Base-by-base conservation (phyloP, 1,139 yeast species). In the Suhomyces ambrosiae region DNA sequence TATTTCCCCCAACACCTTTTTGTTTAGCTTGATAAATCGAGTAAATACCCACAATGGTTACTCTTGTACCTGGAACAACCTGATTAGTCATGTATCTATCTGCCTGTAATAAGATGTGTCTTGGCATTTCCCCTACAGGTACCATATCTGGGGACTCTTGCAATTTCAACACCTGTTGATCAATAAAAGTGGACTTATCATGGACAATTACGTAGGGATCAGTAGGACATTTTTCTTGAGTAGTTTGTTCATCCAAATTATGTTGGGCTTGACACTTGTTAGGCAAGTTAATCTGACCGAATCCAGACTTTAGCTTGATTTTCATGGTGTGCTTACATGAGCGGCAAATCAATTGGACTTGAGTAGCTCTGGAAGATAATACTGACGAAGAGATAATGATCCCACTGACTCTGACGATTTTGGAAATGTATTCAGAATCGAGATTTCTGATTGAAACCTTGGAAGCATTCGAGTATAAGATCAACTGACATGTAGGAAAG, bases 111-210 rank as follows among this genome's bases (percentile, higher is more conserved):
- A 88, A 62, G 35, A 94, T 85, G 54, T 92, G 96, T 51, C 99
- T 80, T 10, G 99, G 99, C 90, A 92, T 85, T 67, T 92, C 99
- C 46, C 99, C 98, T 14, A 92, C 96, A 2, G 98, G 99, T 1
- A 92, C 97, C 84, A 87, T 86, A 60, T 92, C 98, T 10, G 98
- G 97, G 11, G 95, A 76, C 58, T 92, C 99, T 60, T 92, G 99
- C 38, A 94, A 72, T 59, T 94, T 94, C 54, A 94, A 74, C 17
- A 86, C 82, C 61, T 94, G 99, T 60, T 94, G 97, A 62, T 94
- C 98, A 40, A 92, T 85, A 58, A 90, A 94, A 12, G 79, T 71
- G 1, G 97, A 89, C 56, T 88, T 86, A 58, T 92, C 97, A 60
- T 92, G 98, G 27, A 88, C 92, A 45, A 94, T 86, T 25, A 87